Conservation (phyloP, 371 early-diverging fungal genomes). For the Mortierella sp. region DNA sequence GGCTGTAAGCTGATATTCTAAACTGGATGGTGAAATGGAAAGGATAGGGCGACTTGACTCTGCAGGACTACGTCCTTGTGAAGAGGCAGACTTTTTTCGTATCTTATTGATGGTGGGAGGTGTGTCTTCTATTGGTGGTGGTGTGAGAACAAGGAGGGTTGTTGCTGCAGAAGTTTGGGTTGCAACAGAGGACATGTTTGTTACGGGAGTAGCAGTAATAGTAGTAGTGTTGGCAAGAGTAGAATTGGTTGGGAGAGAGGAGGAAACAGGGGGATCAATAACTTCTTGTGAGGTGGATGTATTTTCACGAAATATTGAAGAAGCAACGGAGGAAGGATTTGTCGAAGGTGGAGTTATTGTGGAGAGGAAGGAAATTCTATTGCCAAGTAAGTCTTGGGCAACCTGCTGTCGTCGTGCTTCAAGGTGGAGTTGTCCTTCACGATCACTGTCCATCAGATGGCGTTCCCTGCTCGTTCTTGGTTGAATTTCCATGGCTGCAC, state of each 20-base stretch:
- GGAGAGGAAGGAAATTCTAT: constrained; percentile 55
- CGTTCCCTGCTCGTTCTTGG: constrained; percentile 53
- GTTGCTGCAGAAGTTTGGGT: background rate
- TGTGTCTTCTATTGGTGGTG: constrained; percentile 3
- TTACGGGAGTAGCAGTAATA: background rate
- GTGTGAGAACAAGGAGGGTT: background rate
- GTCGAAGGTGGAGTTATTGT: constrained; percentile 56
- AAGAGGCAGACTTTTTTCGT: constrained; percentile 29
- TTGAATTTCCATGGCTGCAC: constrained; percentile 34
- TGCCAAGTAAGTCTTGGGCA: constrained; percentile 27
- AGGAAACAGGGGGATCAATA: background rate
- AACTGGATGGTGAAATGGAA: constrained; percentile 46
- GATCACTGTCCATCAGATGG: constrained; percentile 51
- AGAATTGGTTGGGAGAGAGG: background rate
- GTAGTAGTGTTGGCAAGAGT: background rate
- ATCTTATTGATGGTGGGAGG: constrained; percentile 13
- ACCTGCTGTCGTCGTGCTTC: constrained; percentile 47
- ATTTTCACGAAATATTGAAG: constrained; percentile 47
- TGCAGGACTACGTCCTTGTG: constrained; percentile 7
- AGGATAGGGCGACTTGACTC: constrained; percentile 10
- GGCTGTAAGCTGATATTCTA: constrained; percentile 57
- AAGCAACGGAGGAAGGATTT: constrained; percentile 42
- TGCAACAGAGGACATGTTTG: background rate
- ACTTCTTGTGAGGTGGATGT: background rate
- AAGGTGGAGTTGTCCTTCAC: constrained; percentile 49